Evolutionary conservation across 345 rosid genomes (phyloP), one percentile per base, ranked within the genome.

Genomic region (Gossypium herbaceum): DNA sequence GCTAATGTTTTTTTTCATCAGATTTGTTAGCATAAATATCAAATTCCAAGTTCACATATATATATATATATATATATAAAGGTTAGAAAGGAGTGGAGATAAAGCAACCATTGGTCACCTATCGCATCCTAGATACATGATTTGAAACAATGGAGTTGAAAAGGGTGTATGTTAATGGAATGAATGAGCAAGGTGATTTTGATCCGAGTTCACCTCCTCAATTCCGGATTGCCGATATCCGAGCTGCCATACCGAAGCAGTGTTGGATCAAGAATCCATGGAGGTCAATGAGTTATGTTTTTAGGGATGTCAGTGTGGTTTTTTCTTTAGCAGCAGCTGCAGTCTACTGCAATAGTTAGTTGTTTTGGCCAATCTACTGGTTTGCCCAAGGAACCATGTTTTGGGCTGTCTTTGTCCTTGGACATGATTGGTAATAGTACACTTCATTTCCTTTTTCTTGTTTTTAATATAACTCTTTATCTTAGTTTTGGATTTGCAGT

Each of bases 251-350:
- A 79, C 96, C 93, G 1, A 85, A 80, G 76, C 93, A 89, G 68
- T 91, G 96, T 19, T 91, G 96, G 96, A 80, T 86, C 2, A 91
- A 91, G 78, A 82, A 88, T 67, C 86, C 96, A 44, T 81, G 89
- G 84, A 84, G 86, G 78, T 91, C 96, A 0, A 62, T 87, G 86
- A 81, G 90, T 47, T 91, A 85, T 77, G 96, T 89, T 24, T 67
- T 82, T 13, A 81, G 93, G 69, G 96, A 91, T 71, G 73, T 91
- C 65, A 29, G n/a, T 52, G 84, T 85, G 66, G 93, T 91, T 79
- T 82, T 71, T n/a, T 80, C 85, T 29, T 58, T 91, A 63, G 85
- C 80, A 27, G 73, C 80, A 9, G 87, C 84, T 71, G 96, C 89
- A 52, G 73, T 85, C 63, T 79, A 75, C 72, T n/a, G 87, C 27